Evolutionary conservation across 306 rosid species (phyloP).

Genomic region (Canavalia ensiformis): DNA sequence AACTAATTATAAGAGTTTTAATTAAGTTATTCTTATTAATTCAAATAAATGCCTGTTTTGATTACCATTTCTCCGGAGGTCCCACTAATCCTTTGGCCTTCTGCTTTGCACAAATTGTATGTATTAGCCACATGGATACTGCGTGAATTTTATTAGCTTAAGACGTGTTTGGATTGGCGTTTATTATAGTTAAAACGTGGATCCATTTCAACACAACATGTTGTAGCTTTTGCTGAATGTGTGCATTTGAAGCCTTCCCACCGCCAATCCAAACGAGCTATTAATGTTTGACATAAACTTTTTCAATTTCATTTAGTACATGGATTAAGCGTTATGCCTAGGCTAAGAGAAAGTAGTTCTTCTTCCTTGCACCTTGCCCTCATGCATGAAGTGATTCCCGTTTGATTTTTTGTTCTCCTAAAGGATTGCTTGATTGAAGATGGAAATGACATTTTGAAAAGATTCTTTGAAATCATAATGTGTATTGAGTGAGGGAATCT

Average conservation of each 20-base stretch:
- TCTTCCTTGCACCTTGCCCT: neutral
- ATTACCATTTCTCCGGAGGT: too few relatives aligned
- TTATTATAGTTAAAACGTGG: too few relatives aligned
- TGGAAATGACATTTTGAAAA: slow-evolving; percentile 32
- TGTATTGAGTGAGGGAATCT: neutral
- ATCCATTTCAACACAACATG: too few relatives aligned
- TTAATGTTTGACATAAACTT: neutral
- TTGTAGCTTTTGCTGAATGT: neutral
- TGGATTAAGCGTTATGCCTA: slow-evolving; percentile 1
- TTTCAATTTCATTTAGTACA: neutral
- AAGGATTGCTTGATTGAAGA: slow-evolving; percentile 18
- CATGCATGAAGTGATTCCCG: neutral
- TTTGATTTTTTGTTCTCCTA: neutral
- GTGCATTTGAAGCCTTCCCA: neutral
- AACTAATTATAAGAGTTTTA: too few relatives aligned
- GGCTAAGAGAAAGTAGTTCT: neutral
- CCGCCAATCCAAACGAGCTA: too few relatives aligned
- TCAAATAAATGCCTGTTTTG: too few relatives aligned
- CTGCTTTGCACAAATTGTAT: too few relatives aligned
- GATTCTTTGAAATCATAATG: slow-evolving; percentile 20
- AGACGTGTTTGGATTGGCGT: too few relatives aligned
- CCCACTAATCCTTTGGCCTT: too few relatives aligned
- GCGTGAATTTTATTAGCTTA: too few relatives aligned
- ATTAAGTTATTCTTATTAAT: too few relatives aligned
- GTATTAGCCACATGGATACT: too few relatives aligned